phyloP scores from a whole-genome alignment of 2,329 filamentous ascomycete species.

The Grosmannia clavigera region DNA sequence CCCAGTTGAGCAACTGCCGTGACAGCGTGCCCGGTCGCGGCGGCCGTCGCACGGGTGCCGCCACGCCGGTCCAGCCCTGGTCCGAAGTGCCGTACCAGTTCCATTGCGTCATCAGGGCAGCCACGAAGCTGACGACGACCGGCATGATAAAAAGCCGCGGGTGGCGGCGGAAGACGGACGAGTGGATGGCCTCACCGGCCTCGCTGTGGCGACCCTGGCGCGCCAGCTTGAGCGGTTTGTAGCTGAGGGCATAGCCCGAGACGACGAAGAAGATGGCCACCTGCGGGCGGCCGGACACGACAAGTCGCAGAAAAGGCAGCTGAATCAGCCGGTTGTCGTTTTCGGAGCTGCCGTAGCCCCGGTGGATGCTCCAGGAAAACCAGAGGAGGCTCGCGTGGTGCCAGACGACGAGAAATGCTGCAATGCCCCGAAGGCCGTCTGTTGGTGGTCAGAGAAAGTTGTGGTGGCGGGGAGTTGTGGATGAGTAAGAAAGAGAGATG shows the following conservation, averaged over 20 bases:
- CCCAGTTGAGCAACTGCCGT: slow-evolving; percentile 8
- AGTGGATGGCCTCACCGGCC: slow-evolving; percentile 11
- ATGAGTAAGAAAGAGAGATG: not conserved
- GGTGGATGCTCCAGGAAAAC: slow-evolving; percentile 18
- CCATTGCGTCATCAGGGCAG: slow-evolving; percentile 5
- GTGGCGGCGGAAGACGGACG: slow-evolving; percentile 12
- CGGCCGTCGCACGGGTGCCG: slow-evolving; percentile 6
- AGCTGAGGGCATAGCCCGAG: slow-evolving; percentile 19
- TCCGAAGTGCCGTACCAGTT: slow-evolving; percentile 8
- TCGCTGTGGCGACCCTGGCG: slow-evolving; percentile 9
- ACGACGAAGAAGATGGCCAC: slow-evolving; percentile 36
- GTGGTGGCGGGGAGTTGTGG: not conserved
- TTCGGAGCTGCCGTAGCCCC: slow-evolving; percentile 14
- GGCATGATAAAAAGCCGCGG: slow-evolving; percentile 13
- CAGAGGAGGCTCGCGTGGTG: slow-evolving; percentile 26
- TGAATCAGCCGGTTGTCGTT: slow-evolving; percentile 16
- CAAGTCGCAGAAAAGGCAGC: slow-evolving; percentile 24
- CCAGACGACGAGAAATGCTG: slow-evolving; percentile 41
- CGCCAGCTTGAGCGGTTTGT: slow-evolving; percentile 14
- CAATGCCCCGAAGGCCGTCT: slow-evolving; percentile 42
- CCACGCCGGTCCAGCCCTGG: slow-evolving; percentile 5
- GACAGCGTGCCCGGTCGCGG: not conserved
- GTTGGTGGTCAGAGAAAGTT: slow-evolving; percentile 1
- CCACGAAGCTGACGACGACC: slow-evolving; percentile 4
- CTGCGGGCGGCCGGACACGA: slow-evolving; percentile 23